Evolutionary conservation across 2,329 filamentous ascomycete species (phyloP), one percentile per base, ranked within the genome.

Genomic region (Colletotrichum echinochloae): DNA sequence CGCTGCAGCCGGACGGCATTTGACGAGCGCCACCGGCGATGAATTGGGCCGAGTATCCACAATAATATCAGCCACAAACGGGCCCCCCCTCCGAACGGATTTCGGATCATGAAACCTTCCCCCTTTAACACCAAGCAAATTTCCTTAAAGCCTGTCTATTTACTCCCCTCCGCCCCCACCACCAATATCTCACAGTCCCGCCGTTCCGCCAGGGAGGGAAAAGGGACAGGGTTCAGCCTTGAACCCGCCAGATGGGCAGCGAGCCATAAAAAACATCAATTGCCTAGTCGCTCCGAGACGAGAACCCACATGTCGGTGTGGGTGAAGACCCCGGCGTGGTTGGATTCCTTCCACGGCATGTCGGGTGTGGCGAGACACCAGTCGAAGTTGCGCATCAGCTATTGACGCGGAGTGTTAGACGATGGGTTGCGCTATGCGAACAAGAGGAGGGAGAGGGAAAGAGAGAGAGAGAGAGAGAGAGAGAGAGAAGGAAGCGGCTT

Each of bases 301-400:
- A 72, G 55, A 14, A 73, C 66, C 66, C 66, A 72, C 72, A 73
- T 73, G 28, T 73, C 48, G 12, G 30, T 65, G 28, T 72, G 70
- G 1, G 49, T 37, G 26, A 66, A 72, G 12, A 73, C 35, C 5
- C 72, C 72, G 2, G 48, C 62, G 26, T 48, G 72, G 39, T 73
- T 72, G 1, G 26, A 16, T 49, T 73, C 72, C 26, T 55, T 70
- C 72, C 72, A 73, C 0, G 72, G 72, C 5, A 30, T 30, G 16
- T 72, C 66, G 0, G 72, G 72, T 20, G 60, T 73, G 14, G 72
- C 72, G 6, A 73, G 60, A n/a, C 57, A 70, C 72, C 62, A 72
- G 51, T 73, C 72, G 39, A 73, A 73, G 37, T 73, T 72, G 35
- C 72, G 72, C 51, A 72, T 60, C 9, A 73, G 28, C 72, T 73